Percentiles rank a stretch among this genome's conserved stretches.
Conservation (phyloP, 2,329 filamentous ascomycete species). For the Talaromyces sp. region DNA sequence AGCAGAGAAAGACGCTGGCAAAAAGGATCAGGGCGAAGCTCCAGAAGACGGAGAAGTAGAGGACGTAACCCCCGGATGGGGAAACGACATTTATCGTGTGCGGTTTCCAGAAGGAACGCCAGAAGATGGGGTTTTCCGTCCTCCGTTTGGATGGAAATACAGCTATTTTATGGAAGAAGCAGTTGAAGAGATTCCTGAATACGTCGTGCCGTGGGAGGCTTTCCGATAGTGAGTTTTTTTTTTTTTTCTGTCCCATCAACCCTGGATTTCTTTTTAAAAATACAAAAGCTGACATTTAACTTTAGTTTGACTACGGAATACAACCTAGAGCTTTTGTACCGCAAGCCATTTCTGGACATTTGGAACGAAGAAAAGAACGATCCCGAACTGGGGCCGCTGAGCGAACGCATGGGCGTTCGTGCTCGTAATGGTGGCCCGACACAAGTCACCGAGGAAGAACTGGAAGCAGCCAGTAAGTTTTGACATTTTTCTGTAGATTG, state of each 20-base stretch:
- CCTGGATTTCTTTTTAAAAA: background rate
- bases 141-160: slow-evolving; percentile 96
- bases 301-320: slow-evolving; percentile 78
- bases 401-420: slow-evolving; percentile 92
- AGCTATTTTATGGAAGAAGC: slow-evolving; percentile 94
- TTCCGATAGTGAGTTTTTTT: slow-evolving; percentile 63
- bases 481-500: background rate
- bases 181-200: slow-evolving; percentile 93
- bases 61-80: slow-evolving; percentile 67
- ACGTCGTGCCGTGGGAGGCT: slow-evolving; percentile 96
- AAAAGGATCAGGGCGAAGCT: background rate
- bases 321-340: slow-evolving; percentile 91
- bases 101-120: slow-evolving; percentile 80
- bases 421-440: slow-evolving; percentile 62
- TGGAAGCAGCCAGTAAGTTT: slow-evolving; percentile 70
- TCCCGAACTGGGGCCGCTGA: slow-evolving; percentile 70
- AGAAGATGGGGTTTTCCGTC: slow-evolving; percentile 82
- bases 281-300: slow-evolving; percentile 1
- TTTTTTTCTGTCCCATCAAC: background rate
- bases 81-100: slow-evolving; percentile 88
- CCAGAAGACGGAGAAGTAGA: slow-evolving; percentile 46
- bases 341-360: slow-evolving; percentile 83
- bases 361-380: slow-evolving; percentile 92
- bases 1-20: slow-evolving; percentile 24
- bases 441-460: slow-evolving; percentile 75